These are phyloP conservation scores for Coemansia sp. DNA, from an alignment of 192 early-diverging fungal species.

Conservation along the genomic window DNA sequence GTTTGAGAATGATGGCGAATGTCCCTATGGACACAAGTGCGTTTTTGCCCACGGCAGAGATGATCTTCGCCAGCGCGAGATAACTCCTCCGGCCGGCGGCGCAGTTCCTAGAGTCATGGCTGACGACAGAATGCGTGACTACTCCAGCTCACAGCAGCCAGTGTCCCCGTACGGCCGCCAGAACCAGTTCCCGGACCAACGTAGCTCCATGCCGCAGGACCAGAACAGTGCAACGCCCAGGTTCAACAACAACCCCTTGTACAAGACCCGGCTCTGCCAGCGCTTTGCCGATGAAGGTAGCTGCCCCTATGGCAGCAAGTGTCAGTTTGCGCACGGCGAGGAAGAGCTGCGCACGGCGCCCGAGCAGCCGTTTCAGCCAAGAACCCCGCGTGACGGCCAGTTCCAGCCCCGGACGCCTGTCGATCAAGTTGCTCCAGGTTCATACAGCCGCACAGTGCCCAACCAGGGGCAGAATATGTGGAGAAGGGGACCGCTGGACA, in stretches of 20 bases:
- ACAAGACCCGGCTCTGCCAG: constrained; percentile 84
- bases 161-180: constrained; percentile 7
- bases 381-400: constrained; percentile 25
- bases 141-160: neutral
- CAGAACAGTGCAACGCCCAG: constrained; percentile 29
- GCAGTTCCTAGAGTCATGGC: constrained; percentile 15
- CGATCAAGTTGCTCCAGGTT: constrained; percentile 10
- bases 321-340: constrained; percentile 71
- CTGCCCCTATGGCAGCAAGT: constrained; percentile 85
- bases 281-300: constrained; percentile 72
- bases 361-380: constrained; percentile 28
- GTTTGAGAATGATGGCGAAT: constrained; percentile 82
- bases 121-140: constrained; percentile 22
- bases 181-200: constrained; percentile 24
- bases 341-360: constrained; percentile 47
- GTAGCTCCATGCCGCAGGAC: neutral
- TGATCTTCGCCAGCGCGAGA: constrained; percentile 59
- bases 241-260: constrained; percentile 63
- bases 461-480: constrained; percentile 22
- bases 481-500: constrained; percentile 17
- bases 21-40: constrained; percentile 90
- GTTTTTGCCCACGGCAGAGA: constrained; percentile 80
- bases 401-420: constrained; percentile 11
- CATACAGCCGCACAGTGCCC: constrained; percentile 8
- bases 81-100: constrained; percentile 3